These are phyloP conservation scores for Chalciporus sp. DNA, from an alignment of 1,284 basidiomycete species.

Conservation along the genomic window DNA sequence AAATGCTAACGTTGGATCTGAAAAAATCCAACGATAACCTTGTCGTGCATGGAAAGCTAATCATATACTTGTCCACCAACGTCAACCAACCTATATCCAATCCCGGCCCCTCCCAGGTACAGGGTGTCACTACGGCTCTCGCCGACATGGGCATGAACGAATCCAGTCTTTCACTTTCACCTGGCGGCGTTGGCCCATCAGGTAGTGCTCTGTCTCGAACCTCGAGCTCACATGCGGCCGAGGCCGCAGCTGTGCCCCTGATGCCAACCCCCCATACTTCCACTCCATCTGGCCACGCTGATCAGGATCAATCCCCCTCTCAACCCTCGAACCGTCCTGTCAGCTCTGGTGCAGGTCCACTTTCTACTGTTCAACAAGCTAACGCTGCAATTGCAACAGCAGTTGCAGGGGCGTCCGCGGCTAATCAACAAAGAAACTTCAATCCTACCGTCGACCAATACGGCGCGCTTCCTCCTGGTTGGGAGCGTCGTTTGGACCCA, in stretches of 20 bases:
- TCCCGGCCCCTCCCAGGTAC: constrained; percentile 68
- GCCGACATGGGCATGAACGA: constrained; percentile 59
- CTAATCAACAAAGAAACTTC: constrained; percentile 68
- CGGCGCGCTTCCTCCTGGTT: constrained; percentile 81
- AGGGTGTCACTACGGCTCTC: constrained; percentile 54
- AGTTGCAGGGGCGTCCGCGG: constrained; percentile 30
- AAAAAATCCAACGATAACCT: constrained; percentile 91
- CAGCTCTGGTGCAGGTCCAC: constrained; percentile 25
- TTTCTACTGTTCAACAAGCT: constrained; percentile 20
- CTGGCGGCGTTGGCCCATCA: constrained; percentile 41
- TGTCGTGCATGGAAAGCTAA: constrained; percentile 88
- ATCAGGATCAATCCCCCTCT: constrained; percentile 28
- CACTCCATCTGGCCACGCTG: constrained; percentile 22
- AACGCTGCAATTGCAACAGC: constrained; percentile 28
- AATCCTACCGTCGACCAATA: constrained; percentile 86
- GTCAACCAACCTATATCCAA: constrained; percentile 74
- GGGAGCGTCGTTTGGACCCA: constrained; percentile 93
- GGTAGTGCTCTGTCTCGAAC: constrained; percentile 48
- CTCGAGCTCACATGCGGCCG: constrained; percentile 56
- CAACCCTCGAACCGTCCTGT: constrained; percentile 26
- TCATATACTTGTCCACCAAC: constrained; percentile 89
- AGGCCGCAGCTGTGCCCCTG: constrained; percentile 37
- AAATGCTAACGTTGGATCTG: constrained; percentile 88
- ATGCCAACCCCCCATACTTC: constrained; percentile 42
- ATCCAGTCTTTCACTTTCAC: constrained; percentile 55